Conservation (phyloP, 2,329 filamentous ascomycete genomes). For the Lasiodiplodia sp. region DNA sequence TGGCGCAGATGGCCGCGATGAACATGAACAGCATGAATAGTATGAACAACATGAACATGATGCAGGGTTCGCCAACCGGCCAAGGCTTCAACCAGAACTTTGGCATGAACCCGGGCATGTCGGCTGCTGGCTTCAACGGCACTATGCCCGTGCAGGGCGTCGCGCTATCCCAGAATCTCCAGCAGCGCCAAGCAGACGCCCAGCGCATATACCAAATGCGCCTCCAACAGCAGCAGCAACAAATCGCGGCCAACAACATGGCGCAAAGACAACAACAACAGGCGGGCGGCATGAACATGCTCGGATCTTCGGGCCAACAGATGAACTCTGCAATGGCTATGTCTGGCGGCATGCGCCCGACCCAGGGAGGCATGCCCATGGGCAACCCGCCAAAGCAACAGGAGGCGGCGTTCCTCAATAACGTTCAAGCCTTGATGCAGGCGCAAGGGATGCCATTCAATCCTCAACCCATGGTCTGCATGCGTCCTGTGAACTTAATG, state of each 20-base stretch:
- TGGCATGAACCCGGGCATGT: slow-evolving; percentile 39
- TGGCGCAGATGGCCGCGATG: slow-evolving; percentile 49
- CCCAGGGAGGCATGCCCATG: slow-evolving; percentile 30
- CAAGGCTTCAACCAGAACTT: slow-evolving; percentile 51
- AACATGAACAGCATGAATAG: slow-evolving; percentile 48
- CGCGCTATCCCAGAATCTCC: slow-evolving; percentile 59
- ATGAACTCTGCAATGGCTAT: slow-evolving; percentile 31
- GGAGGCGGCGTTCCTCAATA: slow-evolving; percentile 64
- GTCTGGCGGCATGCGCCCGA: slow-evolving; percentile 29
- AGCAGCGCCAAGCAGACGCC: slow-evolving; percentile 64
- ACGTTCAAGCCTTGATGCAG: slow-evolving; percentile 78
- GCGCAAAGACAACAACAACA: slow-evolving; percentile 48
- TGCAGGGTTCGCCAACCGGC: slow-evolving; percentile 42
- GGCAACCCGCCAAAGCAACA: slow-evolving; percentile 18
- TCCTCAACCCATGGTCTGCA: slow-evolving; percentile 73
- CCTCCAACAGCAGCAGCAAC: slow-evolving; percentile 76
- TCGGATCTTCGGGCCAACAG: slow-evolving; percentile 41
- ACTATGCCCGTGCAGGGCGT: slow-evolving; percentile 56
- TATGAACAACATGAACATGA: slow-evolving; percentile 43
- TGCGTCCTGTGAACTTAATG: slow-evolving; percentile 76
- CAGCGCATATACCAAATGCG: slow-evolving; percentile 88
- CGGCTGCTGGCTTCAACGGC: slow-evolving; percentile 47
- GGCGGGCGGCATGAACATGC: slow-evolving; percentile 46
- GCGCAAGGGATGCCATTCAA: slow-evolving; percentile 77
- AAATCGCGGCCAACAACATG: slow-evolving; percentile 55